phyloP scores from a whole-genome alignment of 257 asterid species.

The Nyctanthes arbortristis region DNA sequence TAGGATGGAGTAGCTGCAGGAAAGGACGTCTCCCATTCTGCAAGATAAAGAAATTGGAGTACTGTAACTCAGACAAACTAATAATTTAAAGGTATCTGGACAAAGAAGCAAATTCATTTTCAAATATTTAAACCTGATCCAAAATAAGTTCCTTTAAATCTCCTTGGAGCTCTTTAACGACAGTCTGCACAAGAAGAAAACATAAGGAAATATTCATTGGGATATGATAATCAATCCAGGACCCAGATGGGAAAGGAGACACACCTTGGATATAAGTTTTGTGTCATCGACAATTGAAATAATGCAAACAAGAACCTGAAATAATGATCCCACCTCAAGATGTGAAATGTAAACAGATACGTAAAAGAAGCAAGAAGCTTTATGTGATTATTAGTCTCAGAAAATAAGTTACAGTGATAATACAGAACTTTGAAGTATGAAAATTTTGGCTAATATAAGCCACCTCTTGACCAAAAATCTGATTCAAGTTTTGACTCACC shows the following conservation, averaged over 20 bases:
- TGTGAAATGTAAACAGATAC: not conserved
- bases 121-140: slow-evolving; percentile 64
- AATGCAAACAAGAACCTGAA: slow-evolving; percentile 78
- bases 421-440: not conserved
- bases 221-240: slow-evolving; percentile 5
- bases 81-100: not conserved
- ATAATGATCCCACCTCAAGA: slow-evolving; percentile 19
- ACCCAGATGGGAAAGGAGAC: slow-evolving; percentile 22
- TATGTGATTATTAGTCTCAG: not conserved
- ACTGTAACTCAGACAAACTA: not conserved
- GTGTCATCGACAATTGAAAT: slow-evolving; percentile 94
- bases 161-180: slow-evolving; percentile 67
- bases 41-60: slow-evolving; percentile 11
- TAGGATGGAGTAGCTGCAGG: slow-evolving; percentile 89
- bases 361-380: not conserved
- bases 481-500: slow-evolving; percentile 38
- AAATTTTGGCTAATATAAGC: not conserved
- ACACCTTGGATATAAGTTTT: slow-evolving; percentile 84
- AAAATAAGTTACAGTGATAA: not conserved
- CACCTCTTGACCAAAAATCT: not conserved
- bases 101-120: not conserved
- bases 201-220: slow-evolving; percentile 16
- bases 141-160: slow-evolving; percentile 64
- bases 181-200: slow-evolving; percentile 41
- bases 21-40: slow-evolving; percentile 77